Conservation (phyloP, 1,284 basidiomycete genomes). For the Porogramme epimiltina region DNA sequence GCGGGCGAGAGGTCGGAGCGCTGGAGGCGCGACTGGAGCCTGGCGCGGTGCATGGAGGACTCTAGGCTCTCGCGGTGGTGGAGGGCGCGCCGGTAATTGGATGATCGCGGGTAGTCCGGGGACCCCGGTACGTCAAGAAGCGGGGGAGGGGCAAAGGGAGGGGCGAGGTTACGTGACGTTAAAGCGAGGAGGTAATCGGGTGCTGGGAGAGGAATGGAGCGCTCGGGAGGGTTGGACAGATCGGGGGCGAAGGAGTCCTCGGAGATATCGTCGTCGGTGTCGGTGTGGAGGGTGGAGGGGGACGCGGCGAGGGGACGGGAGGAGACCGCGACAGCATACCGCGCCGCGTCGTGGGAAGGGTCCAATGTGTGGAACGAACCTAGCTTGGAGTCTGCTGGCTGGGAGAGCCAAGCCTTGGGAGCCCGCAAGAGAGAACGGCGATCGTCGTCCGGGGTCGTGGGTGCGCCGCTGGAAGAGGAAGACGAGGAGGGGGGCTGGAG, state of each 20-base stretch:
- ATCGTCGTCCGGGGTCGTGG: slow-evolving; percentile 66
- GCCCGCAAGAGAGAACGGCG: slow-evolving; percentile 38
- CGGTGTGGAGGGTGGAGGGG: slow-evolving; percentile 20
- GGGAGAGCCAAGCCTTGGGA: slow-evolving; percentile 18
- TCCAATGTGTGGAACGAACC: slow-evolving; percentile 12
- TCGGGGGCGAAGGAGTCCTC: slow-evolving; percentile 26
- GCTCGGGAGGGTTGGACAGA: slow-evolving; percentile 16
- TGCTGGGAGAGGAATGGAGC: slow-evolving; percentile 24
- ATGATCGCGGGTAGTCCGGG: slow-evolving; percentile 68
- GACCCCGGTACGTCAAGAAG: slow-evolving; percentile 44
- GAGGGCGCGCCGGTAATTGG: slow-evolving; percentile 44
- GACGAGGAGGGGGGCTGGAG: slow-evolving; percentile 45
- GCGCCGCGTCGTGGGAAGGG: slow-evolving; percentile 12
- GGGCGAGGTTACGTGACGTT: slow-evolving; percentile 31
- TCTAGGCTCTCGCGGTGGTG: slow-evolving; percentile 42
- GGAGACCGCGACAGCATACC: background rate
- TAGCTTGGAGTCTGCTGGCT: slow-evolving; percentile 14
- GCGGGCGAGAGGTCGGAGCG: slow-evolving; percentile 39
- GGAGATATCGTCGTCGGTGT: slow-evolving; percentile 25
- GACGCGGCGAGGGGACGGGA: slow-evolving; percentile 10
- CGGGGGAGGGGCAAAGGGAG: slow-evolving; percentile 48
- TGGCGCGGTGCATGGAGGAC: slow-evolving; percentile 49
- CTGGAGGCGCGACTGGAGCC: slow-evolving; percentile 50
- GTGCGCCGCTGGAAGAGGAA: slow-evolving; percentile 58
- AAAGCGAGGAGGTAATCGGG: slow-evolving; percentile 32